phyloP scores from a whole-genome alignment of 495 filamentous ascomycete species.

The Copromyces sp. region DNA sequence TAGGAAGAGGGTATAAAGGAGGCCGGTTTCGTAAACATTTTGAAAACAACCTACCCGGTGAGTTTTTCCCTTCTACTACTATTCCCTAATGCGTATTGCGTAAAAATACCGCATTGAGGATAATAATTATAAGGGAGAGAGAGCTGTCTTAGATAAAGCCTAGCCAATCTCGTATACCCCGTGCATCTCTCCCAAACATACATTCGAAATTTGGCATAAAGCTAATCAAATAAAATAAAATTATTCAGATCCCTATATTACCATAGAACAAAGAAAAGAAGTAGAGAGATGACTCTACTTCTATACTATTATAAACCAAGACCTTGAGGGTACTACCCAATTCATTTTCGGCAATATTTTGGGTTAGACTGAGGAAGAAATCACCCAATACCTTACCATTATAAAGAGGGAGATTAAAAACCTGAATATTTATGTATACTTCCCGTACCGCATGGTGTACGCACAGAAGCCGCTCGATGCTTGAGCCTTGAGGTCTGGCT shows the following conservation, averaged over 20 bases:
- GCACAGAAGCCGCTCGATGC: conserved; percentile 19
- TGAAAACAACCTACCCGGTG: neutral
- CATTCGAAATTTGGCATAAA: neutral
- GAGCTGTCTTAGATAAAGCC: too few relatives aligned
- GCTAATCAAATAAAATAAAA: neutral
- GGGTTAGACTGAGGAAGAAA: conserved; percentile 14
- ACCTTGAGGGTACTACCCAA: conserved; percentile 8
- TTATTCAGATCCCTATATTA: neutral
- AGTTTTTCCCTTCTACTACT: neutral
- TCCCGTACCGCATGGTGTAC: conserved; percentile 19
- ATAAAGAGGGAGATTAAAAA: conserved; percentile 14
- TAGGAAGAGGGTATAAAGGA: conserved; percentile 26
- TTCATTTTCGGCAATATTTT: conserved; percentile 23
- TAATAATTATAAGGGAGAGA: too few relatives aligned
- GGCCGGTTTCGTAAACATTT: neutral
- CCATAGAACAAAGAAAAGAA: neutral
- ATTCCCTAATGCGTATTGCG: too few relatives aligned
- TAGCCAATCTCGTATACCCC: too few relatives aligned
- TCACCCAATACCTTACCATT: conserved; percentile 3
- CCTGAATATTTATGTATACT: conserved; percentile 5
- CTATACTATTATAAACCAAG: neutral
- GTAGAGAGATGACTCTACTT: neutral
- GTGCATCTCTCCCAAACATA: neutral
- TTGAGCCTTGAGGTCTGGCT: neutral
- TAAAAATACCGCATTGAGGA: too few relatives aligned